phyloP scores from a whole-genome alignment of 495 filamentous ascomycete species.

The Hypoxylon fuscum region DNA sequence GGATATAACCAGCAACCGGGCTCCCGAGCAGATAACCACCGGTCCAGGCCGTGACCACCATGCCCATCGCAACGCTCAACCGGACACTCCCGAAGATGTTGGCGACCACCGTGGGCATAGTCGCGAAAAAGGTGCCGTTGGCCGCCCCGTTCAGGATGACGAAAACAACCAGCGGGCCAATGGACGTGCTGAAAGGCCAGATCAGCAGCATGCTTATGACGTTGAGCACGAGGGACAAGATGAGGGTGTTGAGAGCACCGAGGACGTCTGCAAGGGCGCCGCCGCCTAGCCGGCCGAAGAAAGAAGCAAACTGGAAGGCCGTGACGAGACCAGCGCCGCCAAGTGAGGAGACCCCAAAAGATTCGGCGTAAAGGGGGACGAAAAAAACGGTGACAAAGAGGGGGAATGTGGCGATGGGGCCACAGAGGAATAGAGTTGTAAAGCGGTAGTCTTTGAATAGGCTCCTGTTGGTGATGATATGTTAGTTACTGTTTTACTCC shows the following conservation, averaged over 20 bases:
- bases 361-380: slow-evolving; percentile 51
- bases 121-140: slow-evolving; percentile 66
- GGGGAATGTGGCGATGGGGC: slow-evolving; percentile 66
- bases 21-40: slow-evolving; percentile 54
- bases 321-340: slow-evolving; percentile 63
- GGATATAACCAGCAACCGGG: not conserved
- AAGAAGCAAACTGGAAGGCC: slow-evolving; percentile 64
- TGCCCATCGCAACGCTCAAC: slow-evolving; percentile 65
- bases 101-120: slow-evolving; percentile 66
- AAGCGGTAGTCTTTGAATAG: slow-evolving; percentile 62
- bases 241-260: slow-evolving; percentile 61
- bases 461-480: slow-evolving; percentile 40
- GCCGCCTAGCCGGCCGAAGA: slow-evolving; percentile 59
- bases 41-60: slow-evolving; percentile 67
- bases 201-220: slow-evolving; percentile 64
- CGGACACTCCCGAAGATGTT: slow-evolving; percentile 63
- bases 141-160: slow-evolving; percentile 63
- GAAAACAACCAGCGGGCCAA: slow-evolving; percentile 62
- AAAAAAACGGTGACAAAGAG: slow-evolving; percentile 70
- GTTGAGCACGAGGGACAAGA: slow-evolving; percentile 46
- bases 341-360: slow-evolving; percentile 54
- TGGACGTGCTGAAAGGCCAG: slow-evolving; percentile 62
- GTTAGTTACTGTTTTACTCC: not conserved
- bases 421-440: slow-evolving; percentile 58
- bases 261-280: slow-evolving; percentile 59